Percentiles rank a stretch among this genome's conserved stretches.
phyloP scores from a whole-genome alignment of 2,329 filamentous ascomycete species.

The Sporothrix protearum region DNA sequence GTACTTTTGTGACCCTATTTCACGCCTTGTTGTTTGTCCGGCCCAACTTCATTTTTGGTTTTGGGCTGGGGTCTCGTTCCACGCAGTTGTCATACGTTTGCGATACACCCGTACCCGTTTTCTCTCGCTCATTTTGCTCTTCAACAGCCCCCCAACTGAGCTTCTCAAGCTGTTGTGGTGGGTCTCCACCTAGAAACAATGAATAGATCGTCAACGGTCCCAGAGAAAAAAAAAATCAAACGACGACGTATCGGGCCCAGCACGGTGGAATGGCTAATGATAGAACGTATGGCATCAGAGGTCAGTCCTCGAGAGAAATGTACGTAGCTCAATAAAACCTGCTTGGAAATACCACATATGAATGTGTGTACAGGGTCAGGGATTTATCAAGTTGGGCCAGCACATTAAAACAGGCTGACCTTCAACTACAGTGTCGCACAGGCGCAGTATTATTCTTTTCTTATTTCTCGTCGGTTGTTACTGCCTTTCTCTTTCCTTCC shows the following conservation, averaged over 20 bases:
- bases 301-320: not conserved
- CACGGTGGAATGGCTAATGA: not conserved
- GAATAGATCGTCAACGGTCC: not conserved
- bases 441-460: not conserved
- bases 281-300: not conserved
- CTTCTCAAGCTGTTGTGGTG: not conserved
- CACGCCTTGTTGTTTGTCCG: not conserved
- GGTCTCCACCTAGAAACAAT: not conserved
- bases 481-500: not conserved
- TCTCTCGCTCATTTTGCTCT: not conserved
- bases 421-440: not conserved
- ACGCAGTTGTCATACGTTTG: not conserved
- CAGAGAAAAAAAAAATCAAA: not conserved
- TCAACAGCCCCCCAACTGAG: not conserved
- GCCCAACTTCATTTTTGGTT: slow-evolving; percentile 3
- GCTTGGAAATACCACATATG: not conserved
- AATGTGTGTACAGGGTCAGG: not conserved
- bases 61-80: slow-evolving; percentile 3
- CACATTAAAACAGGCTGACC: not conserved
- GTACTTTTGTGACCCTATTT: not conserved
- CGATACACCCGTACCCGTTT: not conserved
- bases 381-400: not conserved
- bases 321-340: not conserved
- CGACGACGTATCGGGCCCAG: not conserved
- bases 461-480: not conserved